Base-by-base conservation (phyloP, 768 basidiomycete species). In the Trametes sanguinea region DNA sequence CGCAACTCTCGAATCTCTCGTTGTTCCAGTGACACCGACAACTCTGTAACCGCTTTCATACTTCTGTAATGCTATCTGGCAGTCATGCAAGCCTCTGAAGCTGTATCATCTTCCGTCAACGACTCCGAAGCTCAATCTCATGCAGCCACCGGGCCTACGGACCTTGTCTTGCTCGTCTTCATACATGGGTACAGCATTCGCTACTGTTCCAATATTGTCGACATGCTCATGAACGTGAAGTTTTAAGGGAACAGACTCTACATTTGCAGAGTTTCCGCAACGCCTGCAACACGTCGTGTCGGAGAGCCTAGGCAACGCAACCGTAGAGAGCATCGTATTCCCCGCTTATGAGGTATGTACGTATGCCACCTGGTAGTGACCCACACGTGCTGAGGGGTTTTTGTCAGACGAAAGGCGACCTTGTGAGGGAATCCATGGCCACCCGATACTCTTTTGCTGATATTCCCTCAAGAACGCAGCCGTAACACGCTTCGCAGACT, bases 401-500 rank as follows among this genome's bases (percentile, higher is more conserved):
- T 42, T 37, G 54, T 8, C 57, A 94, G 90, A 96, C 95, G 6
- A 94, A 93, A 74, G 95, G 95, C 46, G 89, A 95, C 57, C 76
- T 97, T 74, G 94, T 95, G 70, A 66, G 86, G 22, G 22, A 22
- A 22, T 22, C 22, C 22, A 22, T 22, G 22, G 22, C 22, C 22
- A 22, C 22, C 22, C 22, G 22, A 22, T 22, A 22, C 22, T 22
- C 22, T 22, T 22, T 22, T 22, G 22, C 22, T 22, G 22, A 22
- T 22, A 22, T 22, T 22, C 35, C 45, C 33, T 45, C 59, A 48
- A 95, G 93, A 83, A 81, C 48, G 87, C 87, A 70, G 93, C 95
- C 13, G 89, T 94, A 3, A 83, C 88, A 33, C 84, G 85, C 7
- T 95, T 97, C 73, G 85, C 92, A 7, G 94, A 96, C 70, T 97